Conservation (phyloP, 1,139 yeast species). For the Saccharomycopsis hybrid region DNA sequence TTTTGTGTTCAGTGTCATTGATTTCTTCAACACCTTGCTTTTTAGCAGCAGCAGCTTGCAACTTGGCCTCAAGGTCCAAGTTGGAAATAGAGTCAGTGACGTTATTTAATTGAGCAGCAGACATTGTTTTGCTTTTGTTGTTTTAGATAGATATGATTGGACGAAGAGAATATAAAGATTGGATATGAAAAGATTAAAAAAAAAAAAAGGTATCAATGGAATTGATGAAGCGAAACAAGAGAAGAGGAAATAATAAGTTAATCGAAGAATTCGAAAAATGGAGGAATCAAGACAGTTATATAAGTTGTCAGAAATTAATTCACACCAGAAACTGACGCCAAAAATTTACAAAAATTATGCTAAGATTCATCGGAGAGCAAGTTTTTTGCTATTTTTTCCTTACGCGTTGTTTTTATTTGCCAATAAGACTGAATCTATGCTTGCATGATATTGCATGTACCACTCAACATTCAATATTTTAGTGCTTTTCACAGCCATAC, state of each 20-base stretch:
- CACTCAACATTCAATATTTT: neutral
- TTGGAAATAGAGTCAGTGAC: conserved; percentile 12
- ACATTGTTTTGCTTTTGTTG: neutral
- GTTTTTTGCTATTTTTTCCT: neutral
- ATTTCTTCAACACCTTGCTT: conserved; percentile 7
- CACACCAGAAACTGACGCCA: neutral
- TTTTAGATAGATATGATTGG: too few relatives aligned
- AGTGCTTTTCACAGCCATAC: neutral
- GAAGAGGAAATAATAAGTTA: neutral
- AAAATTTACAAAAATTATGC: neutral
- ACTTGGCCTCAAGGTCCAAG: conserved; percentile 16
- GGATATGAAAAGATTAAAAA: too few relatives aligned
- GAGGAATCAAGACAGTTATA: neutral
- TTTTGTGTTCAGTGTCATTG: conserved; percentile 34
- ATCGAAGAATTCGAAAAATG: neutral
- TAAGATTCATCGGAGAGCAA: too few relatives aligned
- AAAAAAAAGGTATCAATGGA: too few relatives aligned
- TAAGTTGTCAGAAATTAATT: too few relatives aligned
- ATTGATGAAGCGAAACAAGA: neutral
- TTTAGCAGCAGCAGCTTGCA: conserved; percentile 20
- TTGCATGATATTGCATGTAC: neutral
- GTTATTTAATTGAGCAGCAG: conserved; percentile 4
- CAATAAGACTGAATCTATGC: neutral
- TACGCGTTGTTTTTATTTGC: neutral
- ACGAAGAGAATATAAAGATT: too few relatives aligned